Evolutionary conservation across 192 early-diverging fungal genomes (phyloP), one percentile per base, ranked within the genome.

Genomic region (Phycomyces nitens): DNA sequence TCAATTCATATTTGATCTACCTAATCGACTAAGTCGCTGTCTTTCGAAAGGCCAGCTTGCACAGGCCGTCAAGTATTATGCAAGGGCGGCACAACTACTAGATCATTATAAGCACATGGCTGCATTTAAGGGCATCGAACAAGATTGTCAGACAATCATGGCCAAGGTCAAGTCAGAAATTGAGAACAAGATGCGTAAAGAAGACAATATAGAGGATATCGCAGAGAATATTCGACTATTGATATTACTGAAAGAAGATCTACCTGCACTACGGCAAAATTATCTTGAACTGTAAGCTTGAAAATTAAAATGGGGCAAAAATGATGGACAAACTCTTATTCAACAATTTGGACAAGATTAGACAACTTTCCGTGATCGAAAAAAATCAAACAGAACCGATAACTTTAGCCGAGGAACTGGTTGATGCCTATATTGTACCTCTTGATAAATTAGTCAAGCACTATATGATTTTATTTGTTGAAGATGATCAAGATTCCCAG

Each of bases 1-100:
- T 41, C 91, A 95, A 71, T 90, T 95, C 62, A 83, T 98, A 14
- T 93, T 91, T 74, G 93, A 92, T 34, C 69, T 98, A 50, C 96
- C 96, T 5, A 79, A 78, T 1, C 78, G 87, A 64, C 81, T 98
- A 16, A 75, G 79, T 9, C 69, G 79, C 56, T 85, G 82, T 42
- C 71, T 92, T 20, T 69, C 81, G 20, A 68, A 74, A 21, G 77
- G 77, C 4, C 68, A 82, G 57, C 89, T 88, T 80, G 77, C 82
- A 5, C 84, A 90, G 44, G 93, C 94, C 0, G 94, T 94, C 0
- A 80, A 76, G 16, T 84, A 84, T 40, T 94, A 94, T 79, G 70
- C 84, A 15, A 79, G 84, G 18, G 89, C 92, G 0, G 69, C 78
- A 38, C 81, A 84, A 18, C 74, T 95, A 22, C 68, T 98, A 15